Evolutionary conservation across 306 rosid genomes (phyloP).

Genomic region (Glycine tomentella): DNA sequence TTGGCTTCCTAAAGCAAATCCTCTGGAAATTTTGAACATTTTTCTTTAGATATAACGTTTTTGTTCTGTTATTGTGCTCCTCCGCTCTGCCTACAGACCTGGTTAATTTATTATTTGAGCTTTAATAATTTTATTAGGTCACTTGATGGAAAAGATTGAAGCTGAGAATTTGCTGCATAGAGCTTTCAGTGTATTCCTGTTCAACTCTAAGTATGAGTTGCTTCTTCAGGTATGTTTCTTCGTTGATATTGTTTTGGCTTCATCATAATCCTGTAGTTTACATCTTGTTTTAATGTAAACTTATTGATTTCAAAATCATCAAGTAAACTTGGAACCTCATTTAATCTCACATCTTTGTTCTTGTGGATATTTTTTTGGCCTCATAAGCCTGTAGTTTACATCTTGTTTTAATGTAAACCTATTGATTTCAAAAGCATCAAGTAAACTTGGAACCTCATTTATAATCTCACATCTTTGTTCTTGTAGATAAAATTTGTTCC

Average conservation of each 20-base stretch:
- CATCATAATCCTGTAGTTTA: slow-evolving; percentile 11
- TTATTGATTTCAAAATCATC: slow-evolving; percentile 22
- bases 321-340: slow-evolving; percentile 4
- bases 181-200: slow-evolving; percentile 96
- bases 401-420: slow-evolving; percentile 10
- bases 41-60: not conserved
- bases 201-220: slow-evolving; percentile 89
- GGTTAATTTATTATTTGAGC: slow-evolving; percentile 35
- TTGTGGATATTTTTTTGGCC: not conserved
- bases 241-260: slow-evolving; percentile 6
- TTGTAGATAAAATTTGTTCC: too few relatives aligned
- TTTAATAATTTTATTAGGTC: slow-evolving; percentile 65
- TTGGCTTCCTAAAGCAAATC: slow-evolving; percentile 27
- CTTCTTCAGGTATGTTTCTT: slow-evolving; percentile 85
- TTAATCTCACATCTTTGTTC: slow-evolving; percentile 1
- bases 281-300: slow-evolving; percentile 11
- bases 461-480: not conserved
- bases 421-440: slow-evolving; percentile 21
- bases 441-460: slow-evolving; percentile 7
- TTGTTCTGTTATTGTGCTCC: slow-evolving; percentile 1
- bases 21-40: slow-evolving; percentile 20
- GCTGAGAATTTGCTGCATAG: slow-evolving; percentile 85
- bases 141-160: slow-evolving; percentile 97
- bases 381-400: slow-evolving; percentile 14
- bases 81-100: not conserved